Base-by-base conservation (phyloP, 2,329 filamentous ascomycete species). In the Cladosporium sp. region DNA sequence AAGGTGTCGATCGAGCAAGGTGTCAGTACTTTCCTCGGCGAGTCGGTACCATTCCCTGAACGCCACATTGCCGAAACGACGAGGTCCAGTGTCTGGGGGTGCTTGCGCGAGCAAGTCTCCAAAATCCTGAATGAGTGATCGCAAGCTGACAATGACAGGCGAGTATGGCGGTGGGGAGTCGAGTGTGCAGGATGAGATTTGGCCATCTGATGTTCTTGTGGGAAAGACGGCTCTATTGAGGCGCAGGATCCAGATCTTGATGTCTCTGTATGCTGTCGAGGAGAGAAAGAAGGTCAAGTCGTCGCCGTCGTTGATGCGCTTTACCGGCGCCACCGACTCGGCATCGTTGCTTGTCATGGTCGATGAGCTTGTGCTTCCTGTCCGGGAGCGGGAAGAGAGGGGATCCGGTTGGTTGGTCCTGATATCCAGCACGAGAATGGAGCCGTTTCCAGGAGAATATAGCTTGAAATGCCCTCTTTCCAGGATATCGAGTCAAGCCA, bases 1-100 rank as follows among this genome's bases (percentile, higher is more conserved):
- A 7, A 64, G 49, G 25, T 57, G 54, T 15, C 27, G 45, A 7
- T 57, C 43, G 3, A 64, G 30, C 2, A 92, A 70, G 9, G 57
- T 69, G 3, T 78, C 69, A 1, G 80, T 69, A 13, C 78, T 74
- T 48, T 80, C 76, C 57, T 84, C 82, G 11, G 93, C 74, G 25
- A 90, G 69, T 41, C 78, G 72, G 66, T 85, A 80, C 92, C 93
- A 98, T 57, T 76, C 87, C 25, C 91, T 79, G 68, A 95, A 98
- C 61, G 87, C 92, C 39, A 88, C 75, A 66, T 98, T 98, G 29
- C 93, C 93, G 65, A 97, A 98, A 55, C 93, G 79, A 47, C 92
- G 78, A 15, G 92, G 91, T 12, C 91, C 91, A 6, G 83, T 81
- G 60, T 94, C 86, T 0, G 92, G 92, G 1, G 91, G 92, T 1